These are phyloP conservation scores for Pythium guiyangense DNA, from an alignment of 352 stramenopile species.

Conservation along the genomic window DNA sequence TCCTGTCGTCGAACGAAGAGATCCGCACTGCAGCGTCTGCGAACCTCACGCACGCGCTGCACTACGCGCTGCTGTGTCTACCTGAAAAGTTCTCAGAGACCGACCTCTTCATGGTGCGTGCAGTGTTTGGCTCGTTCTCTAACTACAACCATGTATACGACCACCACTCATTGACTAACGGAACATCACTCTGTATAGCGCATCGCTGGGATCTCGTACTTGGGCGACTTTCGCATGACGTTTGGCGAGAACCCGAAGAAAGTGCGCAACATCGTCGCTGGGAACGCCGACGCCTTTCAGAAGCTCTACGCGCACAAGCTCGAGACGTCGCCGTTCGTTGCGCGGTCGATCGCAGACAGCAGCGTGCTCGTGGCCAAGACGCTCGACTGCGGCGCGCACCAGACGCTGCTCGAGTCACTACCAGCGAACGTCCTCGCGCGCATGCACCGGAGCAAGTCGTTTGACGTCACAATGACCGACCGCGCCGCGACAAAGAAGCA, in stretches of 20 bases:
- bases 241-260: slow-evolving; percentile 91
- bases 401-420: slow-evolving; percentile 44
- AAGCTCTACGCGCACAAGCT: slow-evolving; percentile 75
- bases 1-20: slow-evolving; percentile 40
- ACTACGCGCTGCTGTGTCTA: slow-evolving; percentile 69
- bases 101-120: slow-evolving; percentile 76
- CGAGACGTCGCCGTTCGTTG: slow-evolving; percentile 58
- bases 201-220: slow-evolving; percentile 88
- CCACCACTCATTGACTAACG: not conserved
- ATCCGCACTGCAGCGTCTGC: slow-evolving; percentile 45
- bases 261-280: slow-evolving; percentile 89
- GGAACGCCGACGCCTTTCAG: slow-evolving; percentile 71
- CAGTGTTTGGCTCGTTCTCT: not conserved
- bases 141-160: too few relatives aligned
- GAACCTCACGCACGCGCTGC: slow-evolving; percentile 71
- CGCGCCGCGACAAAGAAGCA: slow-evolving; percentile 51
- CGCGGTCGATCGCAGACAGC: slow-evolving; percentile 35
- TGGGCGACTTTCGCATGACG: slow-evolving; percentile 88
- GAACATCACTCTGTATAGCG: too few relatives aligned
- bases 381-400: slow-evolving; percentile 23
- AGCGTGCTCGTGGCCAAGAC: slow-evolving; percentile 50
- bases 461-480: slow-evolving; percentile 23
- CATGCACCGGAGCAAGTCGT: slow-evolving; percentile 24
- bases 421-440: slow-evolving; percentile 41
- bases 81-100: slow-evolving; percentile 79